These are phyloP conservation scores for Lecanoromycetidae sp. DNA, from an alignment of 2,329 filamentous ascomycete species.

Conservation along the genomic window DNA sequence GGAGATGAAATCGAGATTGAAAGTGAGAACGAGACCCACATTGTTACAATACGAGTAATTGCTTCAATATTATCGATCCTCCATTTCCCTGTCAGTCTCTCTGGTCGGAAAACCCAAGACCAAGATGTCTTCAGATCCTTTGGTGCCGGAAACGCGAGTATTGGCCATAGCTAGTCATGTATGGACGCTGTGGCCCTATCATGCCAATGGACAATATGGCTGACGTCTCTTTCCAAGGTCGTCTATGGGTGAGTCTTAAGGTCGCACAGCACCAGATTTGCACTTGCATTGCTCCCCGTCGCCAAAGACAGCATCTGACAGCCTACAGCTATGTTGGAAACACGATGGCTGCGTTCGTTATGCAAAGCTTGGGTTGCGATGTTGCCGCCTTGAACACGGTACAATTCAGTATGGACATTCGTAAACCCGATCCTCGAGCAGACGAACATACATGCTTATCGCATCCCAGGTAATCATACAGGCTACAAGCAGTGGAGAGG, in stretches of 20 bases:
- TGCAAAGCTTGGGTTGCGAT: slow-evolving; percentile 88
- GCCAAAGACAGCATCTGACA: neutral
- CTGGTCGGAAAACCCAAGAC: too few relatives aligned
- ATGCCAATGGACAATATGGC: slow-evolving; percentile 24
- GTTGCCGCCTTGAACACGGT: slow-evolving; percentile 92
- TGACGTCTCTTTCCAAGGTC: slow-evolving; percentile 41
- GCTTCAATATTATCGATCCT: too few relatives aligned
- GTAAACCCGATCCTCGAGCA: neutral
- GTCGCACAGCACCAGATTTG: slow-evolving; percentile 7
- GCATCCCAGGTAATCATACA: slow-evolving; percentile 72
- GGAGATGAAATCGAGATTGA: too few relatives aligned
- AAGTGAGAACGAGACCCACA: too few relatives aligned
- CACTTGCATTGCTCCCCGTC: neutral
- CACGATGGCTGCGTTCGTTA: slow-evolving; percentile 87
- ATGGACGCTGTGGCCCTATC: slow-evolving; percentile 32
- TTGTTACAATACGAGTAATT: too few relatives aligned
- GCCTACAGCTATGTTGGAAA: slow-evolving; percentile 78
- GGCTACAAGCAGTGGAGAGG: slow-evolving; percentile 84
- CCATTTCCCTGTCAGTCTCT: too few relatives aligned
- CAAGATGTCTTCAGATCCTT: slow-evolving; percentile 24
- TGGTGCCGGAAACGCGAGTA: slow-evolving; percentile 54
- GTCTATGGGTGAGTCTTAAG: slow-evolving; percentile 48
- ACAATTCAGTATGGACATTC: slow-evolving; percentile 67
- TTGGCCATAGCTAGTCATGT: slow-evolving; percentile 93
- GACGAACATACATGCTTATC: neutral